These are phyloP conservation scores for Hapsidospora chrysogenum DNA, from an alignment of 495 filamentous ascomycete species.

Conservation along the genomic window DNA sequence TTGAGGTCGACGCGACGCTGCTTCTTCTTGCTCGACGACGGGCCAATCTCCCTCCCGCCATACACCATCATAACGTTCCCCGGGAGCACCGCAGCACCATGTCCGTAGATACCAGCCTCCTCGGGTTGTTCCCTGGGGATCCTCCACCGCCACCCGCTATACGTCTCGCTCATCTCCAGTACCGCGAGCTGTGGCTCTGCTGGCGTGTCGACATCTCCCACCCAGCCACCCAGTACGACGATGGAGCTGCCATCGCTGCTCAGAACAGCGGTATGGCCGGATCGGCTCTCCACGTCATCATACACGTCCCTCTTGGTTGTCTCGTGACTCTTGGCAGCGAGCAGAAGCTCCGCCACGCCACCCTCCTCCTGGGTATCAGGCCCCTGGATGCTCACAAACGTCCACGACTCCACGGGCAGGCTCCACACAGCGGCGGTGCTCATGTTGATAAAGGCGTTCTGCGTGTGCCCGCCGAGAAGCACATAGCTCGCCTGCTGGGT, in stretches of 20 bases:
- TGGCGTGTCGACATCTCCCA: conserved; percentile 55
- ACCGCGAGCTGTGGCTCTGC: conserved; percentile 69
- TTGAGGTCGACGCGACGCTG: conserved; percentile 21
- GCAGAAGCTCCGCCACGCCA: too few relatives aligned
- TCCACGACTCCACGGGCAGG: conserved; percentile 74
- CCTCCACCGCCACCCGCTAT: conserved; percentile 63
- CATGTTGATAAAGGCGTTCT: conserved; percentile 79
- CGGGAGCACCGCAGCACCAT: conserved; percentile 68
- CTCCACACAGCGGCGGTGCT: conserved; percentile 76
- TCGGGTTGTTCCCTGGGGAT: conserved; percentile 37
- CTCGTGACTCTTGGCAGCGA: too few relatives aligned
- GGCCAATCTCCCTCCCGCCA: conserved; percentile 60
- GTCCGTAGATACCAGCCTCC: conserved; percentile 55
- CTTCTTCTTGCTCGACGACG: conserved; percentile 21
- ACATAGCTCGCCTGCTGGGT: conserved; percentile 60
- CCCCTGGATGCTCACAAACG: conserved; percentile 47
- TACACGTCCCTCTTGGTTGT: conserved; percentile 8
- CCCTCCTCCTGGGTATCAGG: conserved; percentile 16
- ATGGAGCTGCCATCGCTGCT: conserved; percentile 58
- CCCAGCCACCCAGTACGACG: conserved; percentile 79
- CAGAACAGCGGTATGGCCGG: conserved; percentile 71
- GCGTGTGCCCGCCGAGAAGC: conserved; percentile 73
- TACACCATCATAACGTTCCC: conserved; percentile 82
- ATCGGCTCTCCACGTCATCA: conserved; percentile 50
- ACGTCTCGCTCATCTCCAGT: conserved; percentile 51